Evolutionary conservation across 139 green algal genomes (phyloP).

Genomic region (Chara braunii): DNA sequence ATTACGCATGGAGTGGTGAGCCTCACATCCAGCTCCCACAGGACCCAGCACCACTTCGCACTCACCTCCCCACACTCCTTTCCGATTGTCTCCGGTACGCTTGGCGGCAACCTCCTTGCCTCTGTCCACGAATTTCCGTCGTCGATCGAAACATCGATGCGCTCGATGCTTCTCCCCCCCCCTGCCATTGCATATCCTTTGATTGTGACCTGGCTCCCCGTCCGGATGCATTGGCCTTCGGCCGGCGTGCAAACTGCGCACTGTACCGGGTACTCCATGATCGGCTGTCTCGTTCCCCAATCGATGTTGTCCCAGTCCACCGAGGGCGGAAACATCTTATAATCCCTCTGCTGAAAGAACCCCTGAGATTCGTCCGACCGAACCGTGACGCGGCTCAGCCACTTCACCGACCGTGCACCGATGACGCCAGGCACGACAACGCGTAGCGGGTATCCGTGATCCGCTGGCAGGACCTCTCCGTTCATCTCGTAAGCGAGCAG

Average conservation of each 20-base stretch:
- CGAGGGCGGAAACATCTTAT: conserved; percentile 76
- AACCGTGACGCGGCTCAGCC: conserved; percentile 74
- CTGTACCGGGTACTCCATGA: conserved; percentile 40
- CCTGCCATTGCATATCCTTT: conserved; percentile 35
- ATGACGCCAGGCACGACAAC: conserved; percentile 82
- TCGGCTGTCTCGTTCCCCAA: conserved; percentile 18
- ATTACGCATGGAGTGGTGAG: conserved; percentile 16
- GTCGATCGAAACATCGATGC: conserved; percentile 42
- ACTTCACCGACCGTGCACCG: conserved; percentile 82
- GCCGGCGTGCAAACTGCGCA: too few relatives aligned
- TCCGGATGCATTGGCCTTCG: too few relatives aligned
- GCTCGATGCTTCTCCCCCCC: conserved; percentile 30
- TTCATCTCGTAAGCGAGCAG: conserved; percentile 93
- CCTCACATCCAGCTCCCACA: conserved; percentile 6
- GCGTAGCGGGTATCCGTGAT: conserved; percentile 69
- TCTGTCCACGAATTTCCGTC: conserved; percentile 34
- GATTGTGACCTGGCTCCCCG: conserved; percentile 24
- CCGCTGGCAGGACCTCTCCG: conserved; percentile 59
- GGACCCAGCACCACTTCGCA: conserved; percentile 20
- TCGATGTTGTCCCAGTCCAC: conserved; percentile 72
- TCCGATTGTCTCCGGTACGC: background rate
- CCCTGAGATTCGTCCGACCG: conserved; percentile 51
- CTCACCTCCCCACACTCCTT: background rate
- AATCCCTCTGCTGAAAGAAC: conserved; percentile 67
- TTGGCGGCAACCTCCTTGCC: conserved; percentile 13